These are phyloP conservation scores for Eucalyptus tenuipes DNA, from an alignment of 345 rosid species.

Conservation along the genomic window DNA sequence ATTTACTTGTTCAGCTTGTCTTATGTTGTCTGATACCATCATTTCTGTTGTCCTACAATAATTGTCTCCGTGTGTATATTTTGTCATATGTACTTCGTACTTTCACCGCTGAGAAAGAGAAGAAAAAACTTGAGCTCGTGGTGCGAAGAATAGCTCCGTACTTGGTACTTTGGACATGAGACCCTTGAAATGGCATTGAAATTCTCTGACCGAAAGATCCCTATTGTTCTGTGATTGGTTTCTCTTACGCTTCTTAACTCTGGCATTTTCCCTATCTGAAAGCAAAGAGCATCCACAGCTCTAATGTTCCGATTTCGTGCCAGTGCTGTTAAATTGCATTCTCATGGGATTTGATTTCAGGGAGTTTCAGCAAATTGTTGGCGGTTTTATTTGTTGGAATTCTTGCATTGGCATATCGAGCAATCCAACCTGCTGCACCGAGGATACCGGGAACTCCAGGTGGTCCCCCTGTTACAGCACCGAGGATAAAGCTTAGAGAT, in stretches of 20 bases:
- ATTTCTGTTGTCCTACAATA: neutral
- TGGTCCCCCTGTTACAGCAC: constrained; percentile 38
- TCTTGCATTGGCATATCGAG: constrained; percentile 27
- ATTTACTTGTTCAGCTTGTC: neutral
- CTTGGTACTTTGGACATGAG: neutral
- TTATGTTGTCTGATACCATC: neutral
- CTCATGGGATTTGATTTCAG: constrained; percentile 6
- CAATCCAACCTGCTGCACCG: constrained; percentile 39
- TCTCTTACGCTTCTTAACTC: neutral
- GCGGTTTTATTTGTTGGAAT: constrained; percentile 21
- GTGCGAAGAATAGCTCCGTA: neutral
- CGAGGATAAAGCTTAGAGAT: constrained; percentile 47
- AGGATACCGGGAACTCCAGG: constrained; percentile 26
- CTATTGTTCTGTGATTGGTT: neutral
- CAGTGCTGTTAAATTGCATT: neutral
- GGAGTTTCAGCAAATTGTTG: constrained; percentile 15
- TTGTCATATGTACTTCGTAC: neutral
- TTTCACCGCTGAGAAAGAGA: neutral
- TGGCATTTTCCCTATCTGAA: neutral
- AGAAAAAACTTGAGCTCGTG: neutral
- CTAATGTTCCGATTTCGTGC: neutral
- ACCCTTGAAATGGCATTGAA: neutral
- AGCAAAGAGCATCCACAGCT: neutral
- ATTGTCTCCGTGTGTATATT: neutral
- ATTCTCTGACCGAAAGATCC: neutral